Evolutionary conservation across 257 asterid species (phyloP), one percentile per base, ranked within the genome.

Genomic region (Gentiana dahurica): DNA sequence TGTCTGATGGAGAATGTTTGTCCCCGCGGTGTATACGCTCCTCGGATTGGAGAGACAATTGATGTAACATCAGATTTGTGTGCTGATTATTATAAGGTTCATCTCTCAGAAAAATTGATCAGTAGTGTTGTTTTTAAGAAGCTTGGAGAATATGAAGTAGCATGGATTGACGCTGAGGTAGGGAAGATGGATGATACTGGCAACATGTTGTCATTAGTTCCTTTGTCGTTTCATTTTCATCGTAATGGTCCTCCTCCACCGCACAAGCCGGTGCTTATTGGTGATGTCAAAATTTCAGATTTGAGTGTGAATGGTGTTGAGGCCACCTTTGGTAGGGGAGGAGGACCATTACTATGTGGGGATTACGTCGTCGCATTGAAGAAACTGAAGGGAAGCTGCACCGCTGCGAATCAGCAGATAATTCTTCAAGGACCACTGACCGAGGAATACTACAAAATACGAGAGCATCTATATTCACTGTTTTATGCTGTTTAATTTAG

Each of bases 31-130:
- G 96, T 87, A 60, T 80, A 79, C 73, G 96, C 96, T 75, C 98
- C 98, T 58, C 95, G 83, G 68, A 71, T 87, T 61, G 98, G 83
- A 74, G 98, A 87, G 78, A 79, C 86, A 2, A 79, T 91, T 77
- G 98, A 91, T 68, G 98, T 91, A 24, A 91, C 98, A 11, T 87
- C 98, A 66, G 98, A 91, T 81, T 79, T 87, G 74, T 87, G 98
- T 67, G 98, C 98, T 61, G 0, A 24, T 24, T 24, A 24, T 24
- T 91, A 87, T 78, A 91, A 91, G 77, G 95, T 84, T 69, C 98
- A 84, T 82, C 95, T 90, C 46, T 81, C 96, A 49, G 98, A 90
- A 84, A 82, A 82, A 62, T 64, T 87, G 71, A 90, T 87, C 96
- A 84, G 91, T 75, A 86, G 76, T 61, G 76, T 90, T 68, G 79